These are phyloP conservation scores for Hortaea sp. DNA, from an alignment of 2,329 filamentous ascomycete species.

Conservation along the genomic window DNA sequence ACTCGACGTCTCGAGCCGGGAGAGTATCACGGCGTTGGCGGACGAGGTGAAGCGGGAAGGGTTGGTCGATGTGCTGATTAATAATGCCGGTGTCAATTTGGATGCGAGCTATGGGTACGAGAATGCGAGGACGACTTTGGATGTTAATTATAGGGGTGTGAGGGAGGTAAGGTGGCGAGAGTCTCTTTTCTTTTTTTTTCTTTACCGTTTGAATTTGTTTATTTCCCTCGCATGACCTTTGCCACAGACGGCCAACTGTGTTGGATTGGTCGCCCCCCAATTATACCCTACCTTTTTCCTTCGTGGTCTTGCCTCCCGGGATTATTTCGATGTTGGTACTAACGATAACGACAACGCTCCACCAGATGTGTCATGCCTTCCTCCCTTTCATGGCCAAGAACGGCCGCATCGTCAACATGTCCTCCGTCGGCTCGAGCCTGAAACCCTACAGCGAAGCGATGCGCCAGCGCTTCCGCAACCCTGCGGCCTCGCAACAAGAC, in stretches of 20 bases:
- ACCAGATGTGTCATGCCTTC: slow-evolving; percentile 23
- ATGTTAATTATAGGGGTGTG: slow-evolving; percentile 27
- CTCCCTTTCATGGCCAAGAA: slow-evolving; percentile 16
- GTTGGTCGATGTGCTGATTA: slow-evolving; percentile 26
- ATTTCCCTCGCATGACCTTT: too few relatives aligned
- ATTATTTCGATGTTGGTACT: background rate
- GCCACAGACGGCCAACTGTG: too few relatives aligned
- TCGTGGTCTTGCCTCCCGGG: background rate
- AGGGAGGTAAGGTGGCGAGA: slow-evolving; percentile 14
- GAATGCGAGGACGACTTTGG: slow-evolving; percentile 22
- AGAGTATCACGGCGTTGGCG: slow-evolving; percentile 20
- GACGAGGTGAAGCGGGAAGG: slow-evolving; percentile 16
- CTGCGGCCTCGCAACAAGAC: slow-evolving; percentile 12
- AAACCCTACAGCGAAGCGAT: slow-evolving; percentile 20
- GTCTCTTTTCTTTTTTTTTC: background rate
- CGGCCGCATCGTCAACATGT: slow-evolving; percentile 29
- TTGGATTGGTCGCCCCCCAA: too few relatives aligned
- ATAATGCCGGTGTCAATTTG: slow-evolving; percentile 28
- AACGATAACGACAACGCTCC: background rate
- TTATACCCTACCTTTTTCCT: background rate
- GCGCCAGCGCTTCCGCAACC: slow-evolving; percentile 16
- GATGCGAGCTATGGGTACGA: slow-evolving; percentile 18
- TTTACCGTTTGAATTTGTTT: too few relatives aligned
- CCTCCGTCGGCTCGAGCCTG: slow-evolving; percentile 23
- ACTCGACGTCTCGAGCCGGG: slow-evolving; percentile 21